Percentiles rank a stretch among this genome's conserved stretches.
Evolutionary conservation across 148 eudicot species (phyloP).

Genomic region (Cornus controversa): DNA sequence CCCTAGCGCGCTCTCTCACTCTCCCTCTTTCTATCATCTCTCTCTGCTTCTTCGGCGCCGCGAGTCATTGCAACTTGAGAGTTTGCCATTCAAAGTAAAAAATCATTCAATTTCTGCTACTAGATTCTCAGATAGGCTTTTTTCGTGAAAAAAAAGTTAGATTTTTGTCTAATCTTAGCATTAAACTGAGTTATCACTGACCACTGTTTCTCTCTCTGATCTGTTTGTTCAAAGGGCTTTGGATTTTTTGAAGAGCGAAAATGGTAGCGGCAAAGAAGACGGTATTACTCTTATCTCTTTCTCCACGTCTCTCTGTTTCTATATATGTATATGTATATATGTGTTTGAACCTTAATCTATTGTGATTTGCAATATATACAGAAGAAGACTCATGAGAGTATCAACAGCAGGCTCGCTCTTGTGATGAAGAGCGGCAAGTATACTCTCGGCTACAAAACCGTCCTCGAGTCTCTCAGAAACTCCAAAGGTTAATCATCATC

Average conservation of each 20-base stretch:
- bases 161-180: not conserved
- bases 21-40: not conserved
- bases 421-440: conserved; percentile 71
- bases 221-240: not conserved
- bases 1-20: not conserved
- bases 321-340: not conserved
- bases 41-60: not conserved
- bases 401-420: conserved; percentile 65
- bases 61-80: not conserved
- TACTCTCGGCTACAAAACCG: conserved; percentile 62
- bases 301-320: conserved; percentile 6
- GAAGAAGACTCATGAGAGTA: conserved; percentile 79
- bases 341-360: not conserved
- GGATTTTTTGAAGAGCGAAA: not conserved
- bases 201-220: no score
- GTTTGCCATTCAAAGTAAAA: not conserved
- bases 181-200: not conserved
- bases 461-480: conserved; percentile 56
- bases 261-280: conserved; percentile 20
- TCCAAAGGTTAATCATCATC: conserved; percentile 39
- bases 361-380: conserved; percentile 17
- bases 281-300: conserved; percentile 18
- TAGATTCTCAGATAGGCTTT: not conserved
- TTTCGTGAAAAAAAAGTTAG: no score
- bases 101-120: not conserved